phyloP scores from a whole-genome alignment of 2,329 filamentous ascomycete genomes.

The Chaetomium sp. region DNA sequence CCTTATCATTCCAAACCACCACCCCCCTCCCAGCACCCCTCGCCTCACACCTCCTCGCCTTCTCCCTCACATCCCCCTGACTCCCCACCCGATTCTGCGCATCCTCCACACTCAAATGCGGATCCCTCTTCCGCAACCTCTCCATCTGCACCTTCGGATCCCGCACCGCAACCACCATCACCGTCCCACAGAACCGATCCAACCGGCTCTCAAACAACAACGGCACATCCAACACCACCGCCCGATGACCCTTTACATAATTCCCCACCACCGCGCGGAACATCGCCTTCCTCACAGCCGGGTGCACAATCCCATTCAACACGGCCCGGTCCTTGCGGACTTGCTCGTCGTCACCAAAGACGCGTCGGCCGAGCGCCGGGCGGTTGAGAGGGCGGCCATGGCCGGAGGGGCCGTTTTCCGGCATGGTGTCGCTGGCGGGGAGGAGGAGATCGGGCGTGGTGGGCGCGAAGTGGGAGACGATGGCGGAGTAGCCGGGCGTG shows the following conservation, averaged over 20 bases:
- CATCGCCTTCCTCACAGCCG: conserved; percentile 78
- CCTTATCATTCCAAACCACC: conserved; percentile 87
- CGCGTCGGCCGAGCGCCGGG: conserved; percentile 72
- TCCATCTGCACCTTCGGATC: conserved; percentile 79
- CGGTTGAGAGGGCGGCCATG: conserved; percentile 75
- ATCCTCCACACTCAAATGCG: conserved; percentile 75
- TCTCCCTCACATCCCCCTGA: conserved; percentile 79
- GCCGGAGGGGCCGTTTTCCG: conserved; percentile 48
- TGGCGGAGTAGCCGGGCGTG: conserved; percentile 73
- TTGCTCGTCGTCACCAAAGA: conserved; percentile 76
- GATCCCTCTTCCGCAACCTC: conserved; percentile 67
- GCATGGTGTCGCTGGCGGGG: conserved; percentile 45
- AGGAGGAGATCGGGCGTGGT: conserved; percentile 82
- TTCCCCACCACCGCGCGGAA: conserved; percentile 64
- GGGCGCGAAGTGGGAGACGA: conserved; percentile 73
- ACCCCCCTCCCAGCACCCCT: conserved; percentile 59
- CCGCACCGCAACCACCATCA: conserved; percentile 78
- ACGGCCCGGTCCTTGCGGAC: conserved; percentile 64
- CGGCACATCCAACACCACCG: conserved; percentile 86
- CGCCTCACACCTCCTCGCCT: conserved; percentile 67
- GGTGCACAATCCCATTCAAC: conserved; percentile 88
- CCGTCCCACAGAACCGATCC: conserved; percentile 77
- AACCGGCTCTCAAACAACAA: conserved; percentile 84
- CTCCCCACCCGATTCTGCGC: conserved; percentile 79
- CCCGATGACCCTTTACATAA: conserved; percentile 75